Evolutionary conservation across 2,329 filamentous ascomycete species (phyloP).

Genomic region (Talaromyces verruculosus): DNA sequence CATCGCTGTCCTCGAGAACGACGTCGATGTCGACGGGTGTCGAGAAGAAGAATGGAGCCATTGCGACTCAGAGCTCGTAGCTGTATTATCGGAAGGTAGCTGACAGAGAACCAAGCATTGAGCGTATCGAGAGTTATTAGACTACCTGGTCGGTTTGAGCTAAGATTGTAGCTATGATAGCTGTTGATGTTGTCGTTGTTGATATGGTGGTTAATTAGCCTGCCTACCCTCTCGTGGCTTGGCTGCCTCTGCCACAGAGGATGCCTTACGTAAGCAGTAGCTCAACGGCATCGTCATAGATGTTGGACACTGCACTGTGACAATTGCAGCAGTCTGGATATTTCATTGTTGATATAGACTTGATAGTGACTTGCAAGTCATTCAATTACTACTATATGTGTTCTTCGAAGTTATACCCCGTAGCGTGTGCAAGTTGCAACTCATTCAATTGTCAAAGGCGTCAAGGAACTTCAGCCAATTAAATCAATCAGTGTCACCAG

Average conservation of each 20-base stretch:
- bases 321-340: not conserved
- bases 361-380: not conserved
- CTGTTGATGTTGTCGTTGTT: not conserved
- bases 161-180: slow-evolving; percentile 10
- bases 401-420: too few species aligned
- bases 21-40: slow-evolving; percentile 99
- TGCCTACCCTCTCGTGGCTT: slow-evolving; percentile 7
- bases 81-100: not conserved
- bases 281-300: not conserved
- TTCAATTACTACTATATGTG: too few species aligned
- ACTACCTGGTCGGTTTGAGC: not conserved
- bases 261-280: slow-evolving; percentile 10
- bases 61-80: slow-evolving; percentile 41
- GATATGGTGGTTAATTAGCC: slow-evolving; percentile 4
- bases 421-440: not conserved
- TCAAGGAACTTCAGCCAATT: not conserved
- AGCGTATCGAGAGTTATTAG: not conserved
- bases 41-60: slow-evolving; percentile 99
- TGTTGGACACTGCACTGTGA: not conserved
- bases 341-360: not conserved
- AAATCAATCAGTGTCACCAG: not conserved
- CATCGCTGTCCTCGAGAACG: slow-evolving; percentile 91
- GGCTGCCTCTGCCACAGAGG: not conserved
- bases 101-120: not conserved
- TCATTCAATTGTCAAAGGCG: not conserved